These are phyloP conservation scores for Pichia terricola DNA, from an alignment of 1,139 yeast species.

Conservation along the genomic window DNA sequence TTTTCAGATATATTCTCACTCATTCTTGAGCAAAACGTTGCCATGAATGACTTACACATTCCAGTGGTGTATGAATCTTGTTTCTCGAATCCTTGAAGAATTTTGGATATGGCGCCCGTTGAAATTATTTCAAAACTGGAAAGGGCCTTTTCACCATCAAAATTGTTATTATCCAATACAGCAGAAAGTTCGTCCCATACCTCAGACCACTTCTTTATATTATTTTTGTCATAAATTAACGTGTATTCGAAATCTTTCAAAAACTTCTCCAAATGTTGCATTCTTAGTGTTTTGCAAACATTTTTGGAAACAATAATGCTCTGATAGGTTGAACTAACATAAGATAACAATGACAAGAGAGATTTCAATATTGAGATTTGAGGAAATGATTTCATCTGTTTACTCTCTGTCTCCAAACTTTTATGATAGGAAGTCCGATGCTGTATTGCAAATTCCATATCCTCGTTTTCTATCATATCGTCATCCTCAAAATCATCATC, in stretches of 20 bases:
- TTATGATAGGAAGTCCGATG: background rate
- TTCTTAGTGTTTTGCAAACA: too few relatives aligned
- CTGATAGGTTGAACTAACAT: too few relatives aligned
- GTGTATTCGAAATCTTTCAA: too few relatives aligned
- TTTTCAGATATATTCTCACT: slow-evolving; percentile 21
- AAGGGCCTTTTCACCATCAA: slow-evolving; percentile 20
- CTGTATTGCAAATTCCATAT: slow-evolving; percentile 18
- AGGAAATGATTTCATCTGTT: too few relatives aligned
- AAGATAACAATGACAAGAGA: too few relatives aligned
- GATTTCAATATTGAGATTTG: too few relatives aligned
- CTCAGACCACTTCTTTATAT: slow-evolving; percentile 30
- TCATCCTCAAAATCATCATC: slow-evolving; percentile 5
- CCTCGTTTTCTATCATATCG: slow-evolving; percentile 19
- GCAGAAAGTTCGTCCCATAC: slow-evolving; percentile 39
- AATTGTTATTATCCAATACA: slow-evolving; percentile 17
- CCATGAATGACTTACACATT: slow-evolving; percentile 31
- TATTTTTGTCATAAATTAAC: too few relatives aligned
- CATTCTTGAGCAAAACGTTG: slow-evolving; percentile 31
- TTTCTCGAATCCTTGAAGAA: slow-evolving; percentile 34
- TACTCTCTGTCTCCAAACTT: too few relatives aligned
- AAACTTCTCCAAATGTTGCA: too few relatives aligned
- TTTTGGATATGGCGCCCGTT: slow-evolving; percentile 50
- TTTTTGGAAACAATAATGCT: too few relatives aligned
- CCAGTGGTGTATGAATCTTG: background rate
- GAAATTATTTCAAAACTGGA: slow-evolving; percentile 73